Conservation (phyloP, 2,329 filamentous ascomycete genomes). For the Cercospora beticola region DNA sequence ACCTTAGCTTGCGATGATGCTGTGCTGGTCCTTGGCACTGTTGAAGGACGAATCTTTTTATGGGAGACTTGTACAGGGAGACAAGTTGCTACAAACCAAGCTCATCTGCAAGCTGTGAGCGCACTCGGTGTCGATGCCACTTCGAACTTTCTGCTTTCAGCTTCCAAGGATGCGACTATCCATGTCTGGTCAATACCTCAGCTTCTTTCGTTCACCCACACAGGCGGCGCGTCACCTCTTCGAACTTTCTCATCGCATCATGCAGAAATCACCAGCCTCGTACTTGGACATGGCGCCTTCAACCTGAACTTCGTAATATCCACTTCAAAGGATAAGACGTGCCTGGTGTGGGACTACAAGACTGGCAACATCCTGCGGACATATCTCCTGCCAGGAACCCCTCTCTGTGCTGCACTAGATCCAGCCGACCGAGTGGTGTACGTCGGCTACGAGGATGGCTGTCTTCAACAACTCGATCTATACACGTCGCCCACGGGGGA, state of each 20-base stretch:
- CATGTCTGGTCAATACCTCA: slow-evolving; percentile 85
- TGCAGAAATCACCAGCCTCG: slow-evolving; percentile 66
- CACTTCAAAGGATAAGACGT: slow-evolving; percentile 80
- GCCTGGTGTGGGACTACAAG: slow-evolving; percentile 89
- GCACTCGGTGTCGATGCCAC: slow-evolving; percentile 69
- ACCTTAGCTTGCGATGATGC: slow-evolving; percentile 65
- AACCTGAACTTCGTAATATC: slow-evolving; percentile 82
- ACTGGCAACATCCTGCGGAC: slow-evolving; percentile 76
- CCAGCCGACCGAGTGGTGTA: slow-evolving; percentile 81
- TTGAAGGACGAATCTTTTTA: slow-evolving; percentile 78
- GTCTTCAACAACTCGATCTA: slow-evolving; percentile 77
- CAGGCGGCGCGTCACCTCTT: slow-evolving; percentile 64
- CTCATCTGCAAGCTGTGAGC: slow-evolving; percentile 78
- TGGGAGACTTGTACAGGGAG: slow-evolving; percentile 88
- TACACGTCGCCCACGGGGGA: slow-evolving; percentile 42
- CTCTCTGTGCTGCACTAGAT: slow-evolving; percentile 73
- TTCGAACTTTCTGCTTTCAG: slow-evolving; percentile 71
- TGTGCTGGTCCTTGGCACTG: slow-evolving; percentile 76
- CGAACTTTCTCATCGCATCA: slow-evolving; percentile 76
- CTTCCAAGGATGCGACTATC: slow-evolving; percentile 82
- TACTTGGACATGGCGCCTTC: slow-evolving; percentile 64
- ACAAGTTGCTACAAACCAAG: slow-evolving; percentile 70
- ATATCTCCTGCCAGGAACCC: slow-evolving; percentile 72
- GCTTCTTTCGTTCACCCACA: slow-evolving; percentile 65
- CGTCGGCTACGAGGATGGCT: slow-evolving; percentile 75